phyloP scores from a whole-genome alignment of 768 basidiomycete genomes.

The Megacollybia marginata region DNA sequence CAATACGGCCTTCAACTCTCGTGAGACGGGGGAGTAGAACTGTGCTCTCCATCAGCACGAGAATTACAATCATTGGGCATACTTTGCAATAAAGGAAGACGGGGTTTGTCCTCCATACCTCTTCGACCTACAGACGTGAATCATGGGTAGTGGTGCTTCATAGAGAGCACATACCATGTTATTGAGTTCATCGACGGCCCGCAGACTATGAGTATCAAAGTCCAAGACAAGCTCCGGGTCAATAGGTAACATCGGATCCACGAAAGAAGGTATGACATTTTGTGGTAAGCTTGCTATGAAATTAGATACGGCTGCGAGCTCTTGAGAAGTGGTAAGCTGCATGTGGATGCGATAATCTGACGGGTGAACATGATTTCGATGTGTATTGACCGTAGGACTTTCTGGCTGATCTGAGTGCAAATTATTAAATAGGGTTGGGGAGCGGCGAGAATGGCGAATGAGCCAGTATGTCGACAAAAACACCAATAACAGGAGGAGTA shows the following conservation, averaged over 20 bases:
- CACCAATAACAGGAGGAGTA: slow-evolving; percentile 47
- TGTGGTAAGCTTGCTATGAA: slow-evolving; percentile 70
- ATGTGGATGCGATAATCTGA: slow-evolving; percentile 29
- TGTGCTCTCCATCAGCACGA: slow-evolving; percentile 17
- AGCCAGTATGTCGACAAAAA: slow-evolving; percentile 49
- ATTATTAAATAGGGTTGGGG: slow-evolving; percentile 23
- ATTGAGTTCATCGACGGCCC: slow-evolving; percentile 53
- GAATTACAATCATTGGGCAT: slow-evolving; percentile 1
- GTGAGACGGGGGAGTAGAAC: slow-evolving; percentile 57
- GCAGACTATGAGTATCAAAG: slow-evolving; percentile 66
- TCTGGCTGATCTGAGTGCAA: slow-evolving; percentile 25
- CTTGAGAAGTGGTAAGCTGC: slow-evolving; percentile 44
- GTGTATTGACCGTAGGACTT: slow-evolving; percentile 13
- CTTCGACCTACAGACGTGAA: slow-evolving; percentile 15
- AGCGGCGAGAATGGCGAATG: slow-evolving; percentile 33
- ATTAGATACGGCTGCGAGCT: slow-evolving; percentile 67
- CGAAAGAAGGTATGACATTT: slow-evolving; percentile 61
- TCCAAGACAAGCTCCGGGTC: slow-evolving; percentile 80
- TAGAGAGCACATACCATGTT: slow-evolving; percentile 30
- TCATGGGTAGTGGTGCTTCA: too few relatives aligned
- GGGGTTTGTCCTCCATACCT: slow-evolving; percentile 69
- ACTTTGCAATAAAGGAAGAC: slow-evolving; percentile 62
- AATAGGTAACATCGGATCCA: slow-evolving; percentile 58
- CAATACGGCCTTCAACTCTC: slow-evolving; percentile 60
- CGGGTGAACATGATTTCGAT: slow-evolving; percentile 8